Evolutionary conservation across 169 alveolate genomes (phyloP).

Genomic region (Blepharisma undulans): DNA sequence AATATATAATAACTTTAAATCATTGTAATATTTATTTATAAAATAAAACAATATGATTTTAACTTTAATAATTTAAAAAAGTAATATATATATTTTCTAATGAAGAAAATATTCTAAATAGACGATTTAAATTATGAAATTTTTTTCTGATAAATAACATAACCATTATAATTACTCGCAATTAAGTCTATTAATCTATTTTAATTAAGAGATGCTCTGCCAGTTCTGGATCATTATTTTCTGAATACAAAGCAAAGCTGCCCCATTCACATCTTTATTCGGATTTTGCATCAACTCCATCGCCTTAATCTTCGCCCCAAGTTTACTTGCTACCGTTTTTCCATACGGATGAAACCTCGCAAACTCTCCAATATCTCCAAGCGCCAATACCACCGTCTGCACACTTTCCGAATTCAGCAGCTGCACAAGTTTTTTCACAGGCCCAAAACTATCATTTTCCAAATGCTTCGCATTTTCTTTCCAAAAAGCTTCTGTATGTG

Average conservation of each 20-base stretch:
- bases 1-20: too few species aligned
- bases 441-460: constrained; percentile 13
- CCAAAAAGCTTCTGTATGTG: constrained; percentile 39
- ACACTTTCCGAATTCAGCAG: background rate
- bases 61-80: too few species aligned
- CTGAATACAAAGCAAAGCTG: constrained; percentile 39
- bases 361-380: constrained; percentile 39
- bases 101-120: too few species aligned
- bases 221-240: constrained; percentile 35
- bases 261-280: background rate
- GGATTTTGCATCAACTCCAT: constrained; percentile 28
- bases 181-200: background rate
- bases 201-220: constrained; percentile 1
- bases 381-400: constrained; percentile 30
- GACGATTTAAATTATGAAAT: too few species aligned
- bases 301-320: constrained; percentile 29
- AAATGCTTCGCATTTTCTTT: constrained; percentile 41
- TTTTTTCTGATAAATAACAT: too few species aligned
- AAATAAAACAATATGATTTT: too few species aligned
- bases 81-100: too few species aligned
- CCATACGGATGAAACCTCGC: constrained; percentile 39
- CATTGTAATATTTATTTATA: too few species aligned
- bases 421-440: constrained; percentile 20
- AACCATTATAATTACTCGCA: background rate
- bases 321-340: background rate